Base-by-base conservation (phyloP, 2,329 filamentous ascomycete species). In the Sclerotinia nivalis region DNA sequence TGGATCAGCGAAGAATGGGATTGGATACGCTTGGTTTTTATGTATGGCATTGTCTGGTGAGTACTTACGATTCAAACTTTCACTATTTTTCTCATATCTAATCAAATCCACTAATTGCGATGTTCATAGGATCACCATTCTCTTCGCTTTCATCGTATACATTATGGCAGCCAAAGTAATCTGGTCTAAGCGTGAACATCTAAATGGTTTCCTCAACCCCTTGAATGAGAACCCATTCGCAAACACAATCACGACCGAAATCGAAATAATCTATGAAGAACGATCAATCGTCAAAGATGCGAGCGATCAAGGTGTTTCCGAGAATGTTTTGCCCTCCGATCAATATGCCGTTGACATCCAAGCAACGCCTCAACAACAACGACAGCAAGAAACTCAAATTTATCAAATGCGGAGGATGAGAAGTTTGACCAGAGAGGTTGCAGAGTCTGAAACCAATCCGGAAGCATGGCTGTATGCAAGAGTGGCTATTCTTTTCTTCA, bases 1-100 rank as follows among this genome's bases (percentile, higher is more conserved):
- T 95, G 91, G 91, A 84, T 94, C 25, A 82, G 84, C 5, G 77
- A 82, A 5, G 80, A 86, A 8, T 93, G 89, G 85, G 89, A 92
- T 69, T 85, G 88, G 71, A 87, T 92, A 79, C 89, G 92, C 31
- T 88, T 94, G 70, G 86, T 87, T 3, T 86, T 88, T 47, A 93
- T 93, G 77, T 95, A 94, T 75, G 89, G 83, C 0, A 89, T 89
- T 5, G 84, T 90, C 66, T 91, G 89, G 89, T 70, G n/a, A 70
- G 70, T 55, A 65, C 12, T 20, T 34, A 2, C 25, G 10, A 6
- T n/a, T 12, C 9, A 4, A 25, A 31, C 60, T 28, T 28, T 34
- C 43, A 28, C 15, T 10, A 1, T 20, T 40, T 18, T 52, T 37
- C n/a, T 56, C 60, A 49, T 7, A 81, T 47, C 82, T 6, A 12